Evolutionary conservation across 2,329 filamentous ascomycete species (phyloP), one percentile per base, ranked within the genome.

Genomic region (Fusarium sp.): DNA sequence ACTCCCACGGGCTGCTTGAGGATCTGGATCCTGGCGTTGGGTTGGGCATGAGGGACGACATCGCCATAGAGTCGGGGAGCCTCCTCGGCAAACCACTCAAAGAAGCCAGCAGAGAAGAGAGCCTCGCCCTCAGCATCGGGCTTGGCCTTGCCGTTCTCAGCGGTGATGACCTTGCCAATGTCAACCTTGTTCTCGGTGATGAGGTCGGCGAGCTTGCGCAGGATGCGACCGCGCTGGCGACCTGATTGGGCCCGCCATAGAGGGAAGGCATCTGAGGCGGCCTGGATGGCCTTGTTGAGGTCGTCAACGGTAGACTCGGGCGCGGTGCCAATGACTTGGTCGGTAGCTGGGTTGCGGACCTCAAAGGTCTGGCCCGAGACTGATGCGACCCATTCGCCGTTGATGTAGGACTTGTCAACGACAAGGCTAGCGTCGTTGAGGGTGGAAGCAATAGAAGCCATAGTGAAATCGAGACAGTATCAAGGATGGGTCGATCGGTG

Each of bases 361-460:
- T 93, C 89, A 78, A 95, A 95, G 27, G 90, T 93, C 84, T 93
- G 87, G 68, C 91, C 90, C 1, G 91, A 93, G 71, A 88, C 87
- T 63, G 92, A 92, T 69, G 84, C 84, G 61, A 94, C 87, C 91
- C 92, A 95, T 86, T 93, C 85, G 76, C 93, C 93, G 80, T 95
- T 92, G 78, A 95, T 89, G 78, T 92, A 94, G 63, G 88, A 84
- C 20, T 64, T 70, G 6, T 73, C 69, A 17, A 59, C 64, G 29
- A 75, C 40, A 11, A 75, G 71, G 8, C 62, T 64, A 1, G 68
- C 31, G 36, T 73, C 71, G 9, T 33, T 65, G 36, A 75, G 66
- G 2, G 62, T 62, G 14, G 62, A 65, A 5, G 64, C 42, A 20
- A 75, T 42, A 2, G 53, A 59, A 31, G 62, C 17, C 67, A 72